Percentiles rank a stretch among this genome's conserved stretches.
Conservation (phyloP, 805 yeast genomes). For the Saturnispora dispora region DNA sequence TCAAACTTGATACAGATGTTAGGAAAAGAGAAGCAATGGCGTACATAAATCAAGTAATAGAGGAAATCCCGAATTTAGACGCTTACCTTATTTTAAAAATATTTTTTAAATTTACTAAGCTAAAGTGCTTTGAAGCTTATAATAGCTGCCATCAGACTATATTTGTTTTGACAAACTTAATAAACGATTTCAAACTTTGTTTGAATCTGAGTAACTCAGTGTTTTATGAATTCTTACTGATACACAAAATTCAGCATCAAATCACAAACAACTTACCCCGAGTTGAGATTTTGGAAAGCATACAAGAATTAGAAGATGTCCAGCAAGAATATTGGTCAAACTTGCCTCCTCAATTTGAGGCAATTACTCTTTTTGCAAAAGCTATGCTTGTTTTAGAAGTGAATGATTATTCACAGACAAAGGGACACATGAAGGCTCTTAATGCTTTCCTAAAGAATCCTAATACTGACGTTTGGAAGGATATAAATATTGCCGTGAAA, state of each 20-base stretch:
- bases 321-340: constrained; percentile 1
- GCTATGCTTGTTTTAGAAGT: constrained; percentile 24
- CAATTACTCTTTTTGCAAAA: constrained; percentile 24
- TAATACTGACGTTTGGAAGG: constrained; percentile 13
- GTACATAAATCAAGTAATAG: constrained; percentile 25
- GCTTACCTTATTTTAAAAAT: constrained; percentile 13
- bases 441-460: constrained; percentile 18
- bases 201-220: constrained; percentile 10
- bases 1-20: constrained; percentile 15
- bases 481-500: background rate
- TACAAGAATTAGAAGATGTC: constrained; percentile 15
- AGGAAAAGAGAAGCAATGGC: constrained; percentile 20
- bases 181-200: constrained; percentile 6
- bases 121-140: constrained; percentile 24
- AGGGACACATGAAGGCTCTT: constrained; percentile 20
- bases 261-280: constrained; percentile 26
- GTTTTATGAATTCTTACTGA: constrained; percentile 20
- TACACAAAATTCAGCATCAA: constrained; percentile 26
- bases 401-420: constrained; percentile 22
- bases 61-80: constrained; percentile 11
- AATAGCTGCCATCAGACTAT: constrained; percentile 23
- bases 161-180: constrained; percentile 12
- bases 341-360: constrained; percentile 28
- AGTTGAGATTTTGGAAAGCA: constrained; percentile 13
- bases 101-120: constrained; percentile 28